Conservation (phyloP, 2,329 filamentous ascomycete species). For the Monosporascus sp. region DNA sequence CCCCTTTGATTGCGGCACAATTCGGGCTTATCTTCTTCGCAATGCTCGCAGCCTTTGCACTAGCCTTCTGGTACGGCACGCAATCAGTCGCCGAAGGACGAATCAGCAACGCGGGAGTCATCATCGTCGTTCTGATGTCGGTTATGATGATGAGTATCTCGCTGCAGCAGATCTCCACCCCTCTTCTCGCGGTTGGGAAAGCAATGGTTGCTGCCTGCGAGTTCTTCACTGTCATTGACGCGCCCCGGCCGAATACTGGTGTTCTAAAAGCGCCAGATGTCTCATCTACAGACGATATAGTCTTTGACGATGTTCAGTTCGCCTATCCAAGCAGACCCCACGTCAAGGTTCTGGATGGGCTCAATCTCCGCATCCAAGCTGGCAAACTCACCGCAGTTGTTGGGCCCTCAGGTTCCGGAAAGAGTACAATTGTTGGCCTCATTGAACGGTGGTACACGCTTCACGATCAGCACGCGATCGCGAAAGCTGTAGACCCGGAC, state of each 20-base stretch:
- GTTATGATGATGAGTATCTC: conserved; percentile 56
- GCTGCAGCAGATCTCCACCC: conserved; percentile 52
- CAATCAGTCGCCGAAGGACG: conserved; percentile 43
- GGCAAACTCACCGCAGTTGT: conserved; percentile 71
- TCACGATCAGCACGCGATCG: conserved; percentile 46
- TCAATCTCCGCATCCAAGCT: conserved; percentile 54
- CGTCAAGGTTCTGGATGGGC: conserved; percentile 56
- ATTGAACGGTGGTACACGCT: conserved; percentile 69
- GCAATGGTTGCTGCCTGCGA: conserved; percentile 54
- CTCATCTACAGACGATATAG: conserved; percentile 48
- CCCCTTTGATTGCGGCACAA: conserved; percentile 48
- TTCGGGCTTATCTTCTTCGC: conserved; percentile 53
- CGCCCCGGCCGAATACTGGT: conserved; percentile 35
- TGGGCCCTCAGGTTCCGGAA: conserved; percentile 67
- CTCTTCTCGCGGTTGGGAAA: conserved; percentile 54
- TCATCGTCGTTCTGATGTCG: conserved; percentile 54
- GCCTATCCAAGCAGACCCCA: conserved; percentile 65
- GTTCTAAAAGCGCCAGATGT: conserved; percentile 45
- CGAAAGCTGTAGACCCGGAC: conserved; percentile 44
- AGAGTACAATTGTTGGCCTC: conserved; percentile 68
- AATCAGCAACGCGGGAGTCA: conserved; percentile 45
- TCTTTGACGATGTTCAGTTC: conserved; percentile 63
- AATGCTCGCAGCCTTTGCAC: conserved; percentile 47
- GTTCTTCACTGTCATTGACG: conserved; percentile 52
- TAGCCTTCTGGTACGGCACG: conserved; percentile 61